Percentiles rank a stretch among this genome's conserved stretches.
Conservation (phyloP, 371 early-diverging fungal species). For the Thermomucor indicae-seudaticae region DNA sequence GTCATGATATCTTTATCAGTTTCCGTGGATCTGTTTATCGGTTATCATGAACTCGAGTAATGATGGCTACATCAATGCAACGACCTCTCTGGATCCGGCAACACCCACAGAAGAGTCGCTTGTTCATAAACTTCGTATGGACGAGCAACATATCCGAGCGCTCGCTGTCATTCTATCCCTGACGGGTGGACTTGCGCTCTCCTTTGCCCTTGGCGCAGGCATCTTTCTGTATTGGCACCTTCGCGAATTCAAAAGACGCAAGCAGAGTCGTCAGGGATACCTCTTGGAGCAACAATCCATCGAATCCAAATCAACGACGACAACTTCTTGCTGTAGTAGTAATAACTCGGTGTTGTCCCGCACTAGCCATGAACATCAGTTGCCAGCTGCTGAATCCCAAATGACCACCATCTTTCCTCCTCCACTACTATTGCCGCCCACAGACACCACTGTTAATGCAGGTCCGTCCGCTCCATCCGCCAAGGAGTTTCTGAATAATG, state of each 20-base stretch:
- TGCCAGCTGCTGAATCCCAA: neutral
- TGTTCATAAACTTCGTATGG: constrained; percentile 6
- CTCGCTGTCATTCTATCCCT: constrained; percentile 19
- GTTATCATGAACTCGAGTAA: too few relatives aligned
- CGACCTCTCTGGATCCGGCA: neutral
- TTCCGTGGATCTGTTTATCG: neutral
- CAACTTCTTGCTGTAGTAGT: too few relatives aligned
- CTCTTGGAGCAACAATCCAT: neutral
- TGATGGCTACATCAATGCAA: too few relatives aligned
- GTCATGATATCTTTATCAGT: neutral
- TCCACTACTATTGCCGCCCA: neutral
- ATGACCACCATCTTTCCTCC: neutral
- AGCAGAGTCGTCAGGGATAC: neutral
- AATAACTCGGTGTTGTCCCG: neutral
- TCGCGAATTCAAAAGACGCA: constrained; percentile 1
- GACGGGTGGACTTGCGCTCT: constrained; percentile 17
- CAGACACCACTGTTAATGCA: neutral
- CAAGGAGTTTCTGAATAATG: constrained; percentile 12
- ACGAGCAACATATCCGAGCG: constrained; percentile 16
- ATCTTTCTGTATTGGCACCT: constrained; percentile 21
- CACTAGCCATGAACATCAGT: neutral
- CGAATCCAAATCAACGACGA: neutral
- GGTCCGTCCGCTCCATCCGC: constrained; percentile 20
- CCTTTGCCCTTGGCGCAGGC: constrained; percentile 17
- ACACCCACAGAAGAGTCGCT: constrained; percentile 2